phyloP scores from a whole-genome alignment of 2,329 filamentous ascomycete species.

The Colletotrichum destructivum region DNA sequence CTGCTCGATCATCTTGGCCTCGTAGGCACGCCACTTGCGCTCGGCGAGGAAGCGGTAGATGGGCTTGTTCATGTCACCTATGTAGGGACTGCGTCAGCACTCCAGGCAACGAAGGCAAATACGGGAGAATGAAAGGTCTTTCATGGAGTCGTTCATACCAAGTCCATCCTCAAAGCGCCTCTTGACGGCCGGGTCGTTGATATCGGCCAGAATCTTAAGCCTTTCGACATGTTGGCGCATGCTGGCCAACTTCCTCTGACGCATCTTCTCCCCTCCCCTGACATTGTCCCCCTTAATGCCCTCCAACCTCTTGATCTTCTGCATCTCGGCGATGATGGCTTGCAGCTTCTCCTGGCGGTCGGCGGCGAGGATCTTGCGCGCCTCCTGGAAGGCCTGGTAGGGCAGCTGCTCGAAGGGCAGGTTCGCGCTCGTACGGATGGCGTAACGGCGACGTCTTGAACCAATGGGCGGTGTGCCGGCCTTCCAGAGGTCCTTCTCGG shows the following conservation, averaged over 20 bases:
- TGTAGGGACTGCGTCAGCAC: conserved; percentile 10
- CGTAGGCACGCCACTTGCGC: conserved; percentile 88
- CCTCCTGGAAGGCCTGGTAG: conserved; percentile 98
- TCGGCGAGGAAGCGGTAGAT: conserved; percentile 94
- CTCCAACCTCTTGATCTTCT: conserved; percentile 78
- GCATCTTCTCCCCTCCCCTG: conserved; percentile 74
- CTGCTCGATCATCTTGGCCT: conserved; percentile 84
- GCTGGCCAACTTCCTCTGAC: conserved; percentile 77
- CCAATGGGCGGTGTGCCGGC: conserved; percentile 81
- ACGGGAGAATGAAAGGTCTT: neutral
- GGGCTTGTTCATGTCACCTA: conserved; percentile 95
- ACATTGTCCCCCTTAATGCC: conserved; percentile 69
- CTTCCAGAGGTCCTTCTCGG: conserved; percentile 79
- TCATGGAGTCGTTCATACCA: conserved; percentile 71
- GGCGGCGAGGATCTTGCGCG: conserved; percentile 83
- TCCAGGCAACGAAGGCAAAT: neutral
- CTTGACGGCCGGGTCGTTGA: conserved; percentile 96
- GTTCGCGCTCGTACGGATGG: conserved; percentile 74
- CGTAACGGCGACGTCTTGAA: conserved; percentile 85
- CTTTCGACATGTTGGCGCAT: conserved; percentile 81
- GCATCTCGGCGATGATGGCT: conserved; percentile 77
- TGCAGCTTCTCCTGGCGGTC: conserved; percentile 87
- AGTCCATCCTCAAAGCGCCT: conserved; percentile 92
- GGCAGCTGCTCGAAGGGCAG: conserved; percentile 94
- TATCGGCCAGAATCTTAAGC: conserved; percentile 91